Evolutionary conservation across 2,329 filamentous ascomycete species (phyloP), one percentile per base, ranked within the genome.

Genomic region (Clathrospora elynae): DNA sequence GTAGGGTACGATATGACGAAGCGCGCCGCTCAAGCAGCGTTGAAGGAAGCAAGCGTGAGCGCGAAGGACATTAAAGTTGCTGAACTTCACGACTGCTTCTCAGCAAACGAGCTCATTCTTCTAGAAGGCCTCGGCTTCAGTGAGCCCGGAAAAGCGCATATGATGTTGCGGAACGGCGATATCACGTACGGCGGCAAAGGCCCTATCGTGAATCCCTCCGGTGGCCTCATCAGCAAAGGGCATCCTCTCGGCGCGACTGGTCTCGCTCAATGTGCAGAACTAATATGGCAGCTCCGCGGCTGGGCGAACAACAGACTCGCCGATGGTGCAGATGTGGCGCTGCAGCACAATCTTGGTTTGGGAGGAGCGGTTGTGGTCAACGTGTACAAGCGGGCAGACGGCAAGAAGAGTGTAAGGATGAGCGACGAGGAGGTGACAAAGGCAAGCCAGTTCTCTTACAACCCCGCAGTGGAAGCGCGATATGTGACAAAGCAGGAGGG

Each of bases 41-140:
- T 87, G 57, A 77, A 75, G 31, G 87, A 97, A 73, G 90, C 90
- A 0, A 79, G 81, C 22, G 79, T 84, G 2, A 75, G 73, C 5
- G 74, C 87, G 0, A 73, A 75, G 28, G 87, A 95, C 59, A 79
- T 92, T 48, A 85, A 87, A 64, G 87, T 97, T 10, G 88, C 88
- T 59, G 92, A 97, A 75, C 75, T 97, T 46, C 92, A 97, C 72
- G 92, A 97, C 74, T 97, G 92, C 75, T 97, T 97, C 79, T 91
- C 86, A 10, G 85, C 91, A 13, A 97, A 97, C 67, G 89, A 96
- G 77, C 86, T 96, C 83, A 81, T 93, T 39, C 83, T 84, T 0
- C 82, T 97, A 25, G 91, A 96, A 67, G 88, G 88, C 0, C 78
- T 97, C 2, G 90, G 89, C 1, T 80, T 97, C 14, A 67, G 78